phyloP scores from a whole-genome alignment of 1,139 yeast species.

The Citeromyces hawaiiensis region DNA sequence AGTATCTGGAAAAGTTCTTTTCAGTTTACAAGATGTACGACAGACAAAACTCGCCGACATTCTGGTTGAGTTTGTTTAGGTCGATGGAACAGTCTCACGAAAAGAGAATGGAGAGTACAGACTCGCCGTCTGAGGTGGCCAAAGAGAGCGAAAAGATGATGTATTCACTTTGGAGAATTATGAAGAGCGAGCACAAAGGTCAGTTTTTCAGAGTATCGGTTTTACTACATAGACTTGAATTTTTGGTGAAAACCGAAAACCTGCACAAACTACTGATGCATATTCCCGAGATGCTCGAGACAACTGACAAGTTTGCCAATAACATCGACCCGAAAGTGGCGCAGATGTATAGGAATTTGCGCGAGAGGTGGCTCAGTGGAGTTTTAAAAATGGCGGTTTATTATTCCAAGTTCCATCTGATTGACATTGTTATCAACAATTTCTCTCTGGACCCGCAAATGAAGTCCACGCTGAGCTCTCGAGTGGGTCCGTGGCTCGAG shows the following conservation, averaged over 20 bases:
- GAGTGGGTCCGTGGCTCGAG: conserved; percentile 6
- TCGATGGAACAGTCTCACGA: not conserved
- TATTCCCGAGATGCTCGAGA: conserved; percentile 6
- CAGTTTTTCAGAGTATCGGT: not conserved
- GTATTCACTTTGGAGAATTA: not conserved
- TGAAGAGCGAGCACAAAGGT: not conserved
- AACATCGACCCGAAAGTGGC: conserved; percentile 10
- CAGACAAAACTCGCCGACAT: conserved; percentile 8
- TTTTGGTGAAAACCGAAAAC: conserved; percentile 10
- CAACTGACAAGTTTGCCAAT: conserved; percentile 7
- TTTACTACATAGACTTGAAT: conserved; percentile 7
- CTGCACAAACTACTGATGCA: conserved; percentile 6
- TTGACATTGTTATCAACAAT: conserved; percentile 12
- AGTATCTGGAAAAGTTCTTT: conserved; percentile 11
- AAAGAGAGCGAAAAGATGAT: not conserved
- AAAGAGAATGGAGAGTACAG: not conserved
- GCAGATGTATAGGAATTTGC: conserved; percentile 8
- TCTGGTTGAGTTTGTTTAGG: conserved; percentile 11
- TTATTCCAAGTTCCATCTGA: conserved; percentile 11
- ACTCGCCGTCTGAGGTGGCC: not conserved
- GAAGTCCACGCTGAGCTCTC: conserved; percentile 7
- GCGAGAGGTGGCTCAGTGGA: conserved; percentile 6
- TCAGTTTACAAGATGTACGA: conserved; percentile 9
- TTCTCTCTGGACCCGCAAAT: conserved; percentile 10
- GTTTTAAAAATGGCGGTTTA: conserved; percentile 11